Evolutionary conservation across 2,329 filamentous ascomycete genomes (phyloP).

Genomic region (Ophiostoma sp.): DNA sequence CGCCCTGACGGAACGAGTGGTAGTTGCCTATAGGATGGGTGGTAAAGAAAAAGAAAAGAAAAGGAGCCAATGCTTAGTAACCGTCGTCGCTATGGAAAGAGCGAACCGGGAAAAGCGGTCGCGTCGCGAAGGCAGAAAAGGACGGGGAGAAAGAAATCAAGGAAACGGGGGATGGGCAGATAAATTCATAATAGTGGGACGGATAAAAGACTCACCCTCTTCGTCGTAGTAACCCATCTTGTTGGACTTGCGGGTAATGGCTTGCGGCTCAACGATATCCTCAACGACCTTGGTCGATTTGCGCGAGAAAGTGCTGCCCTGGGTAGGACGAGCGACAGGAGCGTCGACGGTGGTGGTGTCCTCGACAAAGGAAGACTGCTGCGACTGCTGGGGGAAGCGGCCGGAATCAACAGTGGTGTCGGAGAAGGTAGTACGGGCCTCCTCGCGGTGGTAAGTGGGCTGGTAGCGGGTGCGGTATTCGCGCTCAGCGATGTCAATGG

Average conservation of each 20-base stretch:
- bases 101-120: conserved; percentile 21
- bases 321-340: conserved; percentile 43
- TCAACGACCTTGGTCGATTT: conserved; percentile 61
- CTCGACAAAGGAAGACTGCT: conserved; percentile 50
- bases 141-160: background rate
- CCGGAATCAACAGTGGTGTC: conserved; percentile 42
- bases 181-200: background rate
- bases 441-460: conserved; percentile 46
- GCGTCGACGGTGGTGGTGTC: conserved; percentile 58
- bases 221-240: conserved; percentile 69
- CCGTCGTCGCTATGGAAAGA: conserved; percentile 27
- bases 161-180: background rate
- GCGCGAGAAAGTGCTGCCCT: conserved; percentile 48
- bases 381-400: conserved; percentile 36
- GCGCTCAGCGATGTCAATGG: conserved; percentile 65
- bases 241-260: conserved; percentile 50
- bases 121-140: background rate
- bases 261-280: conserved; percentile 60
- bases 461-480: conserved; percentile 65
- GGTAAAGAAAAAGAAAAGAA: background rate
- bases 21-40: conserved; percentile 50
- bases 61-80: conserved; percentile 23
- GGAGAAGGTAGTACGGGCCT: conserved; percentile 36
- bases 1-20: conserved; percentile 58
- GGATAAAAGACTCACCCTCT: conserved; percentile 48